These are phyloP conservation scores for Sporothrix variecibatus DNA, from an alignment of 2,329 filamentous ascomycete genomes.

Conservation along the genomic window DNA sequence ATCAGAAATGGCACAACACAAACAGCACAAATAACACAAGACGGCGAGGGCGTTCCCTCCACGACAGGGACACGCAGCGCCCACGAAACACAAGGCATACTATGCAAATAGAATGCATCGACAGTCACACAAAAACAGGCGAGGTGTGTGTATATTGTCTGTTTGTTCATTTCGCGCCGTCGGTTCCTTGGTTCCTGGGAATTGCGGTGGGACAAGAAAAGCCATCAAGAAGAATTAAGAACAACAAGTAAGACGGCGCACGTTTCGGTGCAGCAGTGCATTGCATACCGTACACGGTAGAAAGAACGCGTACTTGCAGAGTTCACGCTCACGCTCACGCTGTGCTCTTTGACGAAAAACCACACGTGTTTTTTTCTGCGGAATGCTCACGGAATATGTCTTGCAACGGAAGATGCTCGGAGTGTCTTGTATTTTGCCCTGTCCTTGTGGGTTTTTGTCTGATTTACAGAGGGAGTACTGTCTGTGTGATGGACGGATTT, in stretches of 20 bases:
- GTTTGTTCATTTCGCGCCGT: background rate
- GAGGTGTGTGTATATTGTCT: background rate
- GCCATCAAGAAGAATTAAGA: background rate
- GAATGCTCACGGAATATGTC: conserved; percentile 1
- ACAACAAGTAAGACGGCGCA: background rate
- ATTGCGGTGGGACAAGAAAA: background rate
- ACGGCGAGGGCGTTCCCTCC: background rate
- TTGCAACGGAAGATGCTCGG: background rate
- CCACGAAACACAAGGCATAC: background rate
- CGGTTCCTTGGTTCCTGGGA: background rate
- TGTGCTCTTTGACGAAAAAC: background rate
- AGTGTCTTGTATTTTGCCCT: background rate
- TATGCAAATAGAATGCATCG: background rate
- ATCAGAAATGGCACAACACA: background rate
- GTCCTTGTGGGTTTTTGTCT: background rate
- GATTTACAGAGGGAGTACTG: background rate
- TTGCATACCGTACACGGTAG: background rate
- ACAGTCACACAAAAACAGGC: background rate
- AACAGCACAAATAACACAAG: background rate
- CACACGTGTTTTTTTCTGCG: conserved; percentile 11
- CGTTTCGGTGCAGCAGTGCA: background rate
- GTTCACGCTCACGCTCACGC: background rate
- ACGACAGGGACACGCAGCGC: conserved; percentile 4
- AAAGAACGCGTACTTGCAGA: background rate
- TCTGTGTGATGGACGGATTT: background rate